A percentile compares a stretch with the other conserved stretches of the same genome.
These are phyloP conservation scores for Arthroderma sp. DNA, from an alignment of 2,329 filamentous ascomycete species.

Conservation along the genomic window DNA sequence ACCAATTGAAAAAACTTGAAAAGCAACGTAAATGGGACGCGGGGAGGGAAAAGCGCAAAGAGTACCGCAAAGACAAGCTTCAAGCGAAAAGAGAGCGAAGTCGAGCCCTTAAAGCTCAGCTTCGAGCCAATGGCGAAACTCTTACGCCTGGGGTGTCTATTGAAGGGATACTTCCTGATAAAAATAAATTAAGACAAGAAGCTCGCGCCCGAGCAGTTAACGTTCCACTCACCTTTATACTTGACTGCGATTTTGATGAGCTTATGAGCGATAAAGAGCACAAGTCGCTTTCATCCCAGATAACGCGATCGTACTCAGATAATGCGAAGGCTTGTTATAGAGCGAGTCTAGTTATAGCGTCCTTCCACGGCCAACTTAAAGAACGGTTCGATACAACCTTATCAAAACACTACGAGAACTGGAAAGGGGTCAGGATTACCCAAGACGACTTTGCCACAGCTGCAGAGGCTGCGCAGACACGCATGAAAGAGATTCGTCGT, in stretches of 20 bases:
- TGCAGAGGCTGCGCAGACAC: slow-evolving; percentile 50
- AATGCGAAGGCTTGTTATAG: slow-evolving; percentile 59
- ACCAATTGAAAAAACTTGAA: slow-evolving; percentile 66
- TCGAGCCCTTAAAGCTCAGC: slow-evolving; percentile 29
- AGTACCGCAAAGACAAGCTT: slow-evolving; percentile 46
- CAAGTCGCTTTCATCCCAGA: slow-evolving; percentile 68
- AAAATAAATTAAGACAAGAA: slow-evolving; percentile 14
- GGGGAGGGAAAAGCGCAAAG: slow-evolving; percentile 47
- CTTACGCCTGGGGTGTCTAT: slow-evolving; percentile 13
- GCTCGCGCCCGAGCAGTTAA: slow-evolving; percentile 35
- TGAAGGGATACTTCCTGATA: slow-evolving; percentile 11
- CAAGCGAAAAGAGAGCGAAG: slow-evolving; percentile 43
- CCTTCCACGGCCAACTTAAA: slow-evolving; percentile 62
- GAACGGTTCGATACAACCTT: slow-evolving; percentile 70
- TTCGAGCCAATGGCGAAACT: slow-evolving; percentile 19
- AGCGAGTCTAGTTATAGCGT: slow-evolving; percentile 62
- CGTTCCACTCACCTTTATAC: slow-evolving; percentile 65
- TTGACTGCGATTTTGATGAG: slow-evolving; percentile 87
- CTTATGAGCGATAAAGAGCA: slow-evolving; percentile 81
- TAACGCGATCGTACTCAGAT: slow-evolving; percentile 81
- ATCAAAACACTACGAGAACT: slow-evolving; percentile 57
- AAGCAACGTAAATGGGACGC: slow-evolving; percentile 66
- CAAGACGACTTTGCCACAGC: slow-evolving; percentile 63
- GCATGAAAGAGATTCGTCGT: slow-evolving; percentile 49
- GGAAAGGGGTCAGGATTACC: slow-evolving; percentile 66